Evolutionary conservation across 2,329 filamentous ascomycete genomes (phyloP).

Genomic region (Scedosporium boydii): DNA sequence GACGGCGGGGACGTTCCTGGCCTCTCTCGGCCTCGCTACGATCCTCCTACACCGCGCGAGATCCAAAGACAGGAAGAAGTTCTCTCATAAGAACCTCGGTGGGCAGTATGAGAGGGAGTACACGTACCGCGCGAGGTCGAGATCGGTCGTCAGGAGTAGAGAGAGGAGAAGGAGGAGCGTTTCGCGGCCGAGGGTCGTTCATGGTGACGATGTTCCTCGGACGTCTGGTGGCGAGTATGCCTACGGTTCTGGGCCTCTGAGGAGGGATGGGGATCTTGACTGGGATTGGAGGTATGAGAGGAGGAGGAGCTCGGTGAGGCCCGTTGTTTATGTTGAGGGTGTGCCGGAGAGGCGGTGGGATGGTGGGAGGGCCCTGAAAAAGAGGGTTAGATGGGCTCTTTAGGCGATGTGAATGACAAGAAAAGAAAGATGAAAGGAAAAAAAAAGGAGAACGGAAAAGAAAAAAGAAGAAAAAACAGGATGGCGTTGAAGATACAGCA

Average conservation of each 20-base stretch:
- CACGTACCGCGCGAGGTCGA: no score
- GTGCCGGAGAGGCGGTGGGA: background rate
- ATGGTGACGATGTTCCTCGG: background rate
- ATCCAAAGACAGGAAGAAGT: background rate
- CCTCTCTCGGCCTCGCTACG: background rate
- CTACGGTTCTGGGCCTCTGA: background rate
- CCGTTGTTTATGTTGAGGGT: background rate
- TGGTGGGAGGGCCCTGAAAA: background rate
- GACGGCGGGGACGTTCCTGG: background rate
- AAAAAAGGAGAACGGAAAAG: background rate
- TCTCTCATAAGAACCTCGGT: background rate
- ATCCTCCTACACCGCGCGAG: background rate
- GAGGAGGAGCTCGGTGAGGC: background rate
- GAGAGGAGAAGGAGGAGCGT: no score
- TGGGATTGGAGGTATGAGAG: background rate
- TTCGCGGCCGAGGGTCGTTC: no score
- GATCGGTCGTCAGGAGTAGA: no score
- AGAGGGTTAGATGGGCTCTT: background rate
- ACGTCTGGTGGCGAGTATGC: background rate
- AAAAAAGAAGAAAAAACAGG: background rate
- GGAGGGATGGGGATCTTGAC: background rate
- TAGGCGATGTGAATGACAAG: background rate
- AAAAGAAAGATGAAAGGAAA: background rate
- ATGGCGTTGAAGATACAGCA: no score
- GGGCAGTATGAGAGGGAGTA: no score